Base-by-base conservation (phyloP, 441 rosid genomes). In the Syzygium syzygioides region DNA sequence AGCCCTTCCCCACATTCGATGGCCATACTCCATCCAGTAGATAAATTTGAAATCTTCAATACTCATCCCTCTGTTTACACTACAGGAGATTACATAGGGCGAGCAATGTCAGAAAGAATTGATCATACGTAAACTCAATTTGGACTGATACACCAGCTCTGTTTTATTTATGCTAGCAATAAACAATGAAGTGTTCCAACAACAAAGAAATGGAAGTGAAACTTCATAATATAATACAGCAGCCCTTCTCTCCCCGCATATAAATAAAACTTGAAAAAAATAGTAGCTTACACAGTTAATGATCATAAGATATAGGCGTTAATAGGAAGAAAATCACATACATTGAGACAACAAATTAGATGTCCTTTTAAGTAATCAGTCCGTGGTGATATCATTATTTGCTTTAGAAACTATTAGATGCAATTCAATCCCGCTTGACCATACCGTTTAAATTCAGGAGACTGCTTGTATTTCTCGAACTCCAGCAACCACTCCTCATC, bases 1-100 rank as follows among this genome's bases (percentile, higher is more conserved):
- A 71, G 95, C 99, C 93, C 99, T 95, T 91, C 99, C 99, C 99
- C 99, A 96, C 99, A 98, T 96, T 37, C 98, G 97, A 92, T 97
- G 99, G 62, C 96, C 99, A 89, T 97, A 98, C 93, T 97, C 99
- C 99, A 98, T 98, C 99, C 99, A 96, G 91, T 95, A 98, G 85
- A 97, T 98, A 87, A 98, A 98, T 92, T 96, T 98, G 90, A 98
- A 98, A 91, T 97, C 99, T 88, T 95, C 98, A 89, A 98, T 86
- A 60, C 90, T 96, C 99, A 98, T 98, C 92, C 99, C 99, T 94
- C 91, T 95, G 92, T 98, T 98, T 91, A 96, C 94, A 85, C 99
- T 97, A 93, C 91, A 91, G 62, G 14, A 57, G 50, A 68, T 80
- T 55, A 88, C 41, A 28, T 55, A 50, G 9, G 1, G n/a, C n/a